A percentile compares a stretch with the other conserved stretches of the same genome.
phyloP scores from a whole-genome alignment of 2,329 filamentous ascomycete species.

The Phaeosphaeria sp. region DNA sequence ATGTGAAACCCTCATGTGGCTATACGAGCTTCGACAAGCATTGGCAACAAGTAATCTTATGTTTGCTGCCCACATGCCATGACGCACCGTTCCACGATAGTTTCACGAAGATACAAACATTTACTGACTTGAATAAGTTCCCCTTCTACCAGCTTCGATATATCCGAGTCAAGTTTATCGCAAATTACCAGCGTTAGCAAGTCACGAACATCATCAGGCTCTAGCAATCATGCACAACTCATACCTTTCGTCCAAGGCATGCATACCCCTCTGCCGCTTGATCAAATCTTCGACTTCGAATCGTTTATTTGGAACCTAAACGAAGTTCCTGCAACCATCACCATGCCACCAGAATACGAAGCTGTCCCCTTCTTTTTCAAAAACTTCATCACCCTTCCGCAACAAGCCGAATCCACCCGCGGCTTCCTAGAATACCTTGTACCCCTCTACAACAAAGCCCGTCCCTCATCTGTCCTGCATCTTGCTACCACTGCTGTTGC shows the following conservation, averaged over 20 bases:
- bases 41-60: too few species aligned
- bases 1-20: background rate
- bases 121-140: slow-evolving; percentile 22
- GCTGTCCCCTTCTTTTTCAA: slow-evolving; percentile 52
- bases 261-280: slow-evolving; percentile 17
- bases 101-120: background rate
- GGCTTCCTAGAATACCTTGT: slow-evolving; percentile 49
- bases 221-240: slow-evolving; percentile 24
- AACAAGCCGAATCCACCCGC: slow-evolving; percentile 46
- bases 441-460: slow-evolving; percentile 45
- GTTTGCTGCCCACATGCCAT: too few species aligned
- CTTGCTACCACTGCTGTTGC: slow-evolving; percentile 49
- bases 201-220: slow-evolving; percentile 18
- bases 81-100: too few species aligned
- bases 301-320: slow-evolving; percentile 40
- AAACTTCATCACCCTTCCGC: slow-evolving; percentile 49
- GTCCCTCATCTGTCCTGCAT: slow-evolving; percentile 46
- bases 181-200: slow-evolving; percentile 12
- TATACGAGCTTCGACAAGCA: background rate
- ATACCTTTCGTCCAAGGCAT: slow-evolving; percentile 23
- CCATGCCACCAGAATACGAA: slow-evolving; percentile 43
- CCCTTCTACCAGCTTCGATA: slow-evolving; percentile 25
- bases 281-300: slow-evolving; percentile 30
- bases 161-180: slow-evolving; percentile 16
- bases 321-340: slow-evolving; percentile 32